Evolutionary conservation across 305 asterid genomes (phyloP).

Genomic region (Coffea humblotiana): DNA sequence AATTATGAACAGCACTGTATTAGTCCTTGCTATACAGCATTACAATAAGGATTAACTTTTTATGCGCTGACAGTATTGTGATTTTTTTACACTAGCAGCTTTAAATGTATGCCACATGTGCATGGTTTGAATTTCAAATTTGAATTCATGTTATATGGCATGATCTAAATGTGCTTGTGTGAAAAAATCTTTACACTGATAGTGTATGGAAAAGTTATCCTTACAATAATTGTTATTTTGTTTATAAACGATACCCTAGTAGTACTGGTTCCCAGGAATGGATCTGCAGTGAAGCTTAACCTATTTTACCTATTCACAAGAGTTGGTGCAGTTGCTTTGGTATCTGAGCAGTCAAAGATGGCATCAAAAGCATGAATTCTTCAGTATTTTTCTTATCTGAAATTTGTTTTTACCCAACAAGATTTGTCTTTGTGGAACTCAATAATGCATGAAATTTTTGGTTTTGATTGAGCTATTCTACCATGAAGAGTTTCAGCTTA

Average conservation of each 20-base stretch:
- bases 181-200: too few species aligned
- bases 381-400: neutral
- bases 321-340: neutral
- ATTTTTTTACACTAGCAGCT: too few species aligned
- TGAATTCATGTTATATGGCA: too few species aligned
- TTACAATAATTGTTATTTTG: neutral
- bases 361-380: neutral
- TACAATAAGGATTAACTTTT: too few species aligned
- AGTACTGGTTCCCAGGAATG: neutral
- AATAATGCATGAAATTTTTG: neutral
- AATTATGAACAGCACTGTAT: too few species aligned
- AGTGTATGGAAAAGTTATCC: too few species aligned
- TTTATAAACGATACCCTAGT: neutral
- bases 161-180: too few species aligned
- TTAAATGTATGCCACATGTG: too few species aligned
- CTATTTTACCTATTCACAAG: neutral
- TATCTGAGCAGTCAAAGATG: neutral
- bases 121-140: too few species aligned
- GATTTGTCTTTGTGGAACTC: neutral
- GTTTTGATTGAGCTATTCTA: neutral
- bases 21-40: too few species aligned
- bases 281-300: neutral
- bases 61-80: too few species aligned
- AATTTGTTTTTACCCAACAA: neutral
- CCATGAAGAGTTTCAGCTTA: neutral